Percentiles rank a stretch among this genome's conserved stretches.
phyloP scores from a whole-genome alignment of 1,139 yeast genomes.

The Petasospora rhodanensis region DNA sequence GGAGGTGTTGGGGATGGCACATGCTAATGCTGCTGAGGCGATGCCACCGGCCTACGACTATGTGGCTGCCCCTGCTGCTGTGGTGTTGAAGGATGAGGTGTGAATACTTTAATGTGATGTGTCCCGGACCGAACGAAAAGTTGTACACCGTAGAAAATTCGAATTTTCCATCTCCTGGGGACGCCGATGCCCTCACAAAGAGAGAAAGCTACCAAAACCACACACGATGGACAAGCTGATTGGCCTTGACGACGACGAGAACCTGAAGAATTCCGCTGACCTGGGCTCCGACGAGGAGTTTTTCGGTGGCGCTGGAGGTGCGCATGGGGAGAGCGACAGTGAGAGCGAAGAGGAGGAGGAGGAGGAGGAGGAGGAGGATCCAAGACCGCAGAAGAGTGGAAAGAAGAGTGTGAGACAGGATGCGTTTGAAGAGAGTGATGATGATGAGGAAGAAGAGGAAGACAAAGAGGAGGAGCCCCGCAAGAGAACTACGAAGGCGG shows the following conservation, averaged over 20 bases:
- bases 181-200: background rate
- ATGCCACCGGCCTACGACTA: too few species aligned
- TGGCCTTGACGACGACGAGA: constrained; percentile 15
- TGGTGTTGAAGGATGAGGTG: too few species aligned
- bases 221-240: constrained; percentile 21
- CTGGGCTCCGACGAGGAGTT: constrained; percentile 25
- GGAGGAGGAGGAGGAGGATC: constrained; percentile 10
- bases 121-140: too few species aligned
- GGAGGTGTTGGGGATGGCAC: too few species aligned
- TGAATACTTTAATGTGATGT: too few species aligned
- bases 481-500: constrained; percentile 2
- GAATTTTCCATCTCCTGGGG: too few species aligned
- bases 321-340: too few species aligned
- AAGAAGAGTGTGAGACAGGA: constrained; percentile 15
- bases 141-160: too few species aligned
- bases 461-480: constrained; percentile 15
- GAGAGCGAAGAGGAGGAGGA: constrained; percentile 15
- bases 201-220: background rate
- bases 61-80: too few species aligned
- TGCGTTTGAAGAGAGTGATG: constrained; percentile 17
- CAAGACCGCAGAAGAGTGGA: constrained; percentile 1
- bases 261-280: constrained; percentile 4
- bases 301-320: constrained; percentile 4
- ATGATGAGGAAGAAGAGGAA: constrained; percentile 14
- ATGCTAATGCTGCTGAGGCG: too few species aligned